phyloP scores from a whole-genome alignment of 164 flowering plant genomes.

The Vitis rupestris region DNA sequence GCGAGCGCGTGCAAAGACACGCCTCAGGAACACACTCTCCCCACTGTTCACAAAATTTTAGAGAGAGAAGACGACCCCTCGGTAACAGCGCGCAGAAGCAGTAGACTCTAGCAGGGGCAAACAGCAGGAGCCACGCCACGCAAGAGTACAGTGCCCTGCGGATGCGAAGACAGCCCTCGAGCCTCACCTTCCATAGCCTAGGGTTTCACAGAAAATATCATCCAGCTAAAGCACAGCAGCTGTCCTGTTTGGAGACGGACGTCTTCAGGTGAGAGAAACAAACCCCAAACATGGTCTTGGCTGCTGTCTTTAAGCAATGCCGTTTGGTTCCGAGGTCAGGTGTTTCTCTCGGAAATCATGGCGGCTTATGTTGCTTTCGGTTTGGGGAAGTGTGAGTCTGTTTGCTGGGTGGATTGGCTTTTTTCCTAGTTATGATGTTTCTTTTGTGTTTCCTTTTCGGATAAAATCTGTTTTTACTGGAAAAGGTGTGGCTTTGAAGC shows the following conservation, averaged over 20 bases:
- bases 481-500: background rate
- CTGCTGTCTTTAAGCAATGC: no score
- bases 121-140: background rate
- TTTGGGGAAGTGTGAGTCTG: no score
- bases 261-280: no score
- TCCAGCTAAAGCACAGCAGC: no score
- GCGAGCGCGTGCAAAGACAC: background rate
- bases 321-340: no score
- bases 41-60: background rate
- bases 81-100: conserved; percentile 14
- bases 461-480: conserved; percentile 2
- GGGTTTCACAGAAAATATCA: background rate
- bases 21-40: background rate
- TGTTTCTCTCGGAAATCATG: no score
- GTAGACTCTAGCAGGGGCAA: background rate
- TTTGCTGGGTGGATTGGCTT: background rate
- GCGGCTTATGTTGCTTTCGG: background rate
- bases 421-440: background rate
- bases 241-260: no score
- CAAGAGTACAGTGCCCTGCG: no score
- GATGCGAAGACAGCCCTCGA: background rate
- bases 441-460: background rate
- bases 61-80: background rate
- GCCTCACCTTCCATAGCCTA: background rate
- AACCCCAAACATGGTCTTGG: no score